Conservation (phyloP, 2,329 filamentous ascomycete genomes). For the Cladosporium sp. region DNA sequence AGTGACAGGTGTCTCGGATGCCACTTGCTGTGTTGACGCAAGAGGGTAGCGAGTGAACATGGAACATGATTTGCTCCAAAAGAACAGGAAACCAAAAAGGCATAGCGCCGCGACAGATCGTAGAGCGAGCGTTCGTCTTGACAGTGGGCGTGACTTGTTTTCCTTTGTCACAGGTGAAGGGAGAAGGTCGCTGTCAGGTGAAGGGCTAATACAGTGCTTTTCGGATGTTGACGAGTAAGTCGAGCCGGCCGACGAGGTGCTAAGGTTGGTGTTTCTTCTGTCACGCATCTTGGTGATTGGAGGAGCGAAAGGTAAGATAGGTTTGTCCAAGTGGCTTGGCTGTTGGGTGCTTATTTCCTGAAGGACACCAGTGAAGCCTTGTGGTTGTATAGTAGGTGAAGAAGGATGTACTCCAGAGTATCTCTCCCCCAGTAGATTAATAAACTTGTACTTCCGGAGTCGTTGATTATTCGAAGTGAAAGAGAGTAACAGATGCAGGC, state of each 20-base stretch:
- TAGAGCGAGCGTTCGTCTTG: constrained; percentile 14
- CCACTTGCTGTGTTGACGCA: constrained; percentile 14
- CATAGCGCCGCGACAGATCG: constrained; percentile 16
- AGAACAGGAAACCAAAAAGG: constrained; percentile 14
- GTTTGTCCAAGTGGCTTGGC: no score
- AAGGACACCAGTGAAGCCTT: neutral
- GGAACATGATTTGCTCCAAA: constrained; percentile 4
- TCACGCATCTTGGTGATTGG: constrained; percentile 37
- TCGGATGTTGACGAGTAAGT: constrained; percentile 64
- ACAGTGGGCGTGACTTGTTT: constrained; percentile 5
- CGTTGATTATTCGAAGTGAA: constrained; percentile 1
- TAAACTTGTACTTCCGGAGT: neutral
- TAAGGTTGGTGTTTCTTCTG: constrained; percentile 45
- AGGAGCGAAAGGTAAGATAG: no score
- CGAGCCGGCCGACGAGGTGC: constrained; percentile 65
- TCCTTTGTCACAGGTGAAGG: constrained; percentile 12
- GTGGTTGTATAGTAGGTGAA: no score
- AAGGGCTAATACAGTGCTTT: constrained; percentile 32
- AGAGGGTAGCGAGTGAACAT: neutral
- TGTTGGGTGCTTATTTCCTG: neutral
- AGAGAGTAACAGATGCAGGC: neutral
- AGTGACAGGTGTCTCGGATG: constrained; percentile 2
- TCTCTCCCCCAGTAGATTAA: neutral
- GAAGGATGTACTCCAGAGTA: no score
- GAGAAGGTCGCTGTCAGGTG: constrained; percentile 3